Base-by-base conservation (phyloP, 208 protist genomes). In the Naegleria gruberi region DNA sequence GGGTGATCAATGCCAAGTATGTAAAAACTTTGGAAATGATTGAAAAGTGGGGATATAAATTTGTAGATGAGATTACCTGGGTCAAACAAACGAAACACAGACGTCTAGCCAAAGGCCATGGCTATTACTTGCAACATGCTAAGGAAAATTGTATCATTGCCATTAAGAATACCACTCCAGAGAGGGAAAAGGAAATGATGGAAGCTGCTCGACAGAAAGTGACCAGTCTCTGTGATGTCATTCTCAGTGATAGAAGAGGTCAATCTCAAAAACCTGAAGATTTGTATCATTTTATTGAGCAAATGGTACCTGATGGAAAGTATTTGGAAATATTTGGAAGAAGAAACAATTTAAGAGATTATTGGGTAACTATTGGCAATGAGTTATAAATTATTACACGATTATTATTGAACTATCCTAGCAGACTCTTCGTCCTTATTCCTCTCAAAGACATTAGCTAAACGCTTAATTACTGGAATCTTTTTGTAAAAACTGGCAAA, bases 1-100 rank as follows among this genome's bases (percentile, higher is more conserved):
- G 94, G 93, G 93, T 95, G n/a, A 95, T 95, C 90, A 95, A 95
- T 83, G 90, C 93, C 45, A 89, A 92, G 30, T 94, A 94, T 87
- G 57, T 89, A 30, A 90, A 85, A 74, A 91, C 93, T 46, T 73
- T 94, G 7, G 82, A 94, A 34, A 44, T 94, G 55, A 91, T 95
- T 44, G 45, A 94, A 85, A 91, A 93, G 34, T 95, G 94, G 94
- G 94, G 94, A 41, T 95, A 95, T 81, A 83, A 91, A 92, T 91
- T 92, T 43, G 90, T 95, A 3, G 94, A 94, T 65, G 92, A 92
- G 42, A 92, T 95, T 44, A 91, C 90, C 44, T 95, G 93, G 93
- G 91, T 94, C 26, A 95, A 95, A 89, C 74, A 73, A n/a, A 95
- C 94, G 15, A 92, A 94, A 37, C 93, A 94, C 74, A 84, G 94